Base-by-base conservation (phyloP, 2,329 filamentous ascomycete genomes). In the Phaeosphaeria sp. region DNA sequence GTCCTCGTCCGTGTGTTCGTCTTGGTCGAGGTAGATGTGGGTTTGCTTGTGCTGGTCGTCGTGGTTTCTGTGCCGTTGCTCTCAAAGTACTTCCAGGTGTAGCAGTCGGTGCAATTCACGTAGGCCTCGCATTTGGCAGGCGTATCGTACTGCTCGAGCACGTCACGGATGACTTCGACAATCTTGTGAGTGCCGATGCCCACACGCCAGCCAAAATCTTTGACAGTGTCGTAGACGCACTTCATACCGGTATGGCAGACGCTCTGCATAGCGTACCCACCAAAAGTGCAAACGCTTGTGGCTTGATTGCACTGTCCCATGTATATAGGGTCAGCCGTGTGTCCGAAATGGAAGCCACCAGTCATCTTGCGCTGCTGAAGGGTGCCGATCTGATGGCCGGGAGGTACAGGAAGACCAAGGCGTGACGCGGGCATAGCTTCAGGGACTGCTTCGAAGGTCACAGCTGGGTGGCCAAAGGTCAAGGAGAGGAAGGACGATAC, bases 271-370 rank as follows among this genome's bases (percentile, higher is more conserved):
- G 95, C 93, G 74, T 98, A 99, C 0, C 95, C 95, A 1, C 89
- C 94, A 70, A 96, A 88, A 0, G 93, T 95, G 77, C 95, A 98
- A 11, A 90, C 88, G 2, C 94, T 93, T 2, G 91, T 93, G 2
- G 91, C 92, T 30, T 91, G 91, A 70, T 97, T 97, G 79, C 95
- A 98, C 0, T 89, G 91, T 30, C 95, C 95, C 80, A 97, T 93
- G 71, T 90, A 99, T 33, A 99, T 89, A 0, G 95, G 95, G 76
- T 99, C 95, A 0, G 95, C 95, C 0, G 93, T 98, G 71, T 98
- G 93, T 3, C 95, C 95, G 74, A 97, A 94, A 76, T 99, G 95
- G 72, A 88, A 96, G 0, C 91, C 84, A 13, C 92, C 93, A 0
- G 92, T 96, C 69, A 87, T 85, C 57, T 67, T 68, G 18, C 74